Evolutionary conservation across 176 grass and related monocot genomes (phyloP), one percentile per base, ranked within the genome.

Genomic region (Aegilops speltoides): DNA sequence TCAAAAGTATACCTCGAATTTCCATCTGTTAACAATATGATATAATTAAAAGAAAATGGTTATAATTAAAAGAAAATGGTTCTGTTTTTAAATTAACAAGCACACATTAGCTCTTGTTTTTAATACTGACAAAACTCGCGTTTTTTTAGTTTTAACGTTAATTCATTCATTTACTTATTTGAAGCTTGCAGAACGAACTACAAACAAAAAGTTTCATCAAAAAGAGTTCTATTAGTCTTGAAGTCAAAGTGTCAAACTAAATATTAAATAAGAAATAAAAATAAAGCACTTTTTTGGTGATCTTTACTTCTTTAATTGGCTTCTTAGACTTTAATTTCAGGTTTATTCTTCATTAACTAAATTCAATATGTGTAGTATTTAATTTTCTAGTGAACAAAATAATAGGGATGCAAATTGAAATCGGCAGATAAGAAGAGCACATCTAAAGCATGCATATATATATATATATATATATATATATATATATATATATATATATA

Each of bases 311-410:
- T 78, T 86, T 68, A 86, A 20, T 79, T 77, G 14, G 17, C 2
- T 86, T 34, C 73, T 86, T 79, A 68, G 37, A 86, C 61, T 78
- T 48, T 60, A 61, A 81, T 73, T 80, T 87, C 77, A 81, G 31
- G 45, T 80, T 80, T 81, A 68, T 86, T 56, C 34, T 52, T 86
- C 46, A 79, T 72, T 61, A 78, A 86, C 52, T 69, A 26, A 86
- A 25, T 20, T 79, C 56, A 79, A 40, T 79, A 40, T 63, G n/a
- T 79, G 17, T 79, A 15, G 77, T 62, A 40, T 40, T 32, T 79
- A 24, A 63, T 62, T 37, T 79, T 79, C 32, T 40, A 79, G 6
- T 80, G 78, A 66, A 80, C 14, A 66, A 66, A 65, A 48, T 36
- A 79, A 79, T 79, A 66, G 78, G 24, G 16, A 80, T 80, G 78